Base-by-base conservation (phyloP, 371 early-diverging fungal species). In the Rhizopus arrhizus region DNA sequence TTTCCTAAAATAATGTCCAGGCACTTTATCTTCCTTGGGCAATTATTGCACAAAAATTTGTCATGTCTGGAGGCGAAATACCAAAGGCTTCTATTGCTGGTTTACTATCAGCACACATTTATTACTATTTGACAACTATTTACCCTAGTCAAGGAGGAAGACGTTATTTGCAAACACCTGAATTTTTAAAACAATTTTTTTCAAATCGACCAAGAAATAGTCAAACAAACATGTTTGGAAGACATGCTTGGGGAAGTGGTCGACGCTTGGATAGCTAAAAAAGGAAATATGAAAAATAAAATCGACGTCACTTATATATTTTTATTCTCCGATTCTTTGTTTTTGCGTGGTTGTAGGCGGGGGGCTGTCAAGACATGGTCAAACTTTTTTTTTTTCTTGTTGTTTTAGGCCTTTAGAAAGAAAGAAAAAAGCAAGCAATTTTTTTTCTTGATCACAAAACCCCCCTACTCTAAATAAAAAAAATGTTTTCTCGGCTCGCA, bases 21-120 rank as follows among this genome's bases (percentile, higher is more conserved):
- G 89, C 88, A 3, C 34, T 74, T n/a, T 89, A 87, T 70, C 73
- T 92, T 34, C 91, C 92, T n/a, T 87, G 81, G 81, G 92, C 85
- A 4, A 71, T 89, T 61, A 64, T 85, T 16, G 84, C 70, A 12
- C 83, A 78, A 53, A 85, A 80, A 11, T 80, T 73, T 32, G 49
- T 83, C 34, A 61, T 66, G 47, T 50, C 61, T n/a, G 70, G 75
- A 22, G 77, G 73, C 9, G 22, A 31, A 0, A 35, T 81, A 2
- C 82, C 85, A 0, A 64, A 53, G 58, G 58, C 57, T 13, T 75
- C 74, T 40, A 38, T 85, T 56, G 61, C 73, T 9, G 89, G 89
- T 4, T 65, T 84, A 12, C 65, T 67, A n/a, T 68, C 86, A 5
- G 73, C 81, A 1, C 85, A 88, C 53, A 52, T 81, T 31, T 88